These are phyloP conservation scores for Lenwebbia sp. DNA, from an alignment of 345 rosid species.

Conservation along the genomic window DNA sequence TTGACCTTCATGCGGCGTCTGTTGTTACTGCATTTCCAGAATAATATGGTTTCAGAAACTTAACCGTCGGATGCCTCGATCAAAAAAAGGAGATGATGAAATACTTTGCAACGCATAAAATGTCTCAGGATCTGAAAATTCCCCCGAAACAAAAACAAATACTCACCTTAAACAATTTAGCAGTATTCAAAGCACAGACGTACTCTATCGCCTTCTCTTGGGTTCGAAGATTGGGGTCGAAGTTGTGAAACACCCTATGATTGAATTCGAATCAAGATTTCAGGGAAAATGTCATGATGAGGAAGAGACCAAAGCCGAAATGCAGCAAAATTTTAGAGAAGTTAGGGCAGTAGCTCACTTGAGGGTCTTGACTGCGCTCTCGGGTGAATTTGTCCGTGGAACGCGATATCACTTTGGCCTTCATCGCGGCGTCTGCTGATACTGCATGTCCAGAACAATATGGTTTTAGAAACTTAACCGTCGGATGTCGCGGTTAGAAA, in stretches of 20 bases:
- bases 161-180: constrained; percentile 76
- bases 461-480: neutral
- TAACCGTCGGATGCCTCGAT: no score
- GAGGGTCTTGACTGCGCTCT: constrained; percentile 92
- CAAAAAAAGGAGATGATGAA: no score
- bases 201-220: constrained; percentile 87
- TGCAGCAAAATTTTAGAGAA: no score
- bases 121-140: no score
- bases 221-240: constrained; percentile 67
- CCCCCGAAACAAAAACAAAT: neutral
- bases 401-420: constrained; percentile 75
- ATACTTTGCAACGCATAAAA: no score
- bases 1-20: no score
- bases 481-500: neutral
- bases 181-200: constrained; percentile 79
- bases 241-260: constrained; percentile 82
- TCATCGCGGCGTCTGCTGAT: constrained; percentile 24
- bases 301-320: neutral
- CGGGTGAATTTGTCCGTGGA: constrained; percentile 86
- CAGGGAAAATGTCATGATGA: neutral
- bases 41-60: no score
- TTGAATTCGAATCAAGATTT: neutral
- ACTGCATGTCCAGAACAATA: neutral
- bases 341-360: constrained; percentile 18
- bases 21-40: no score